phyloP scores from a whole-genome alignment of 1,284 basidiomycete species.

The Cryptococcus maquisensis region DNA sequence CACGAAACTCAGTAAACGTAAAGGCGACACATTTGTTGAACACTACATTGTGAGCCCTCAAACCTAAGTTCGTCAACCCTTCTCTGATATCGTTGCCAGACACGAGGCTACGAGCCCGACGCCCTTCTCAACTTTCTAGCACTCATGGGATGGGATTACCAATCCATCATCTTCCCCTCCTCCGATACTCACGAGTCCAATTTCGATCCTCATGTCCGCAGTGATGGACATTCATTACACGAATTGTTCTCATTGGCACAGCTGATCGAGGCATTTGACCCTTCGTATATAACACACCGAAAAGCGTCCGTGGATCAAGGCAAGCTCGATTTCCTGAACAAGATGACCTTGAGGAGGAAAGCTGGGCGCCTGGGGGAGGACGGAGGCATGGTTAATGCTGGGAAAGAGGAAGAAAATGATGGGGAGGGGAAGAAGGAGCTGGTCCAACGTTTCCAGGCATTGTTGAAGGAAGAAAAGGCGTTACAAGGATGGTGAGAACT shows the following conservation, averaged over 20 bases:
- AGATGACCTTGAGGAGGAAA: constrained; percentile 43
- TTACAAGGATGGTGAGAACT: constrained; percentile 29
- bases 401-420: constrained; percentile 16
- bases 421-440: constrained; percentile 25
- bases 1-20: constrained; percentile 89
- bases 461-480: constrained; percentile 30
- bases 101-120: constrained; percentile 80
- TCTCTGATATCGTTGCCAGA: constrained; percentile 24
- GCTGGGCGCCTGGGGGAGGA: constrained; percentile 34
- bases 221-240: constrained; percentile 33
- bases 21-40: constrained; percentile 60
- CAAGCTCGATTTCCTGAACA: constrained; percentile 48
- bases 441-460: constrained; percentile 34
- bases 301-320: constrained; percentile 40
- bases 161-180: constrained; percentile 22
- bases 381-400: constrained; percentile 40
- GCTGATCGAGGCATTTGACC: constrained; percentile 38
- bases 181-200: not conserved
- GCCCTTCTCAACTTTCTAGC: constrained; percentile 91
- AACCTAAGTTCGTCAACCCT: not conserved
- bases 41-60: constrained; percentile 68
- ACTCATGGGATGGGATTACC: constrained; percentile 82
- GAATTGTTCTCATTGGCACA: constrained; percentile 43
- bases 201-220: constrained; percentile 23
- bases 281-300: constrained; percentile 36